Conservation (phyloP, 1,284 basidiomycete species). For the Pisolithus thermaeus region DNA sequence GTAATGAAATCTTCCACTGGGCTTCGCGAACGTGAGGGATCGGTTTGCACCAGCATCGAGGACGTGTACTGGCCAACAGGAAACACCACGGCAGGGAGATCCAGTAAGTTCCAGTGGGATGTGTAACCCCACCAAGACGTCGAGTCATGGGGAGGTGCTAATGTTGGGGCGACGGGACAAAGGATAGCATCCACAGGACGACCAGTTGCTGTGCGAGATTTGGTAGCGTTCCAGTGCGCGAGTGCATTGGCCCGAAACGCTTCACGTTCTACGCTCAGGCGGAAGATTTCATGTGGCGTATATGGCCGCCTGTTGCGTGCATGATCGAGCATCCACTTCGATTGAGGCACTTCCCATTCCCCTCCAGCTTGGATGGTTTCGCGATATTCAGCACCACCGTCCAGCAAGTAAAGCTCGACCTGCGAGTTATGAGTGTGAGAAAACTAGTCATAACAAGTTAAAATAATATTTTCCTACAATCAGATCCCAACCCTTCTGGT, state of each 20-base stretch:
- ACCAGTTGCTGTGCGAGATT: slow-evolving; percentile 38
- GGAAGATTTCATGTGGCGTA: slow-evolving; percentile 36
- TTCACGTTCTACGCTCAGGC: slow-evolving; percentile 41
- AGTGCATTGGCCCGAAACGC: slow-evolving; percentile 37
- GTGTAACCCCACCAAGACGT: slow-evolving; percentile 50
- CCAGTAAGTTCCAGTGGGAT: slow-evolving; percentile 52
- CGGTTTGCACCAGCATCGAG: slow-evolving; percentile 2
- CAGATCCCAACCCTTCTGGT: slow-evolving; percentile 43
- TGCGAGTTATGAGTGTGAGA: slow-evolving; percentile 17
- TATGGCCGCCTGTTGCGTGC: slow-evolving; percentile 32
- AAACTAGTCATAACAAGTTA: neutral
- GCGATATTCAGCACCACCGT: slow-evolving; percentile 44
- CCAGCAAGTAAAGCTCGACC: slow-evolving; percentile 45
- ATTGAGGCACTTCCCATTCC: slow-evolving; percentile 39
- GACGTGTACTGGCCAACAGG: slow-evolving; percentile 34
- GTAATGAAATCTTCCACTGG: slow-evolving; percentile 33
- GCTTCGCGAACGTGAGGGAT: slow-evolving; percentile 23
- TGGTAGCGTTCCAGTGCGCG: slow-evolving; percentile 49
- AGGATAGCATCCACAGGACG: slow-evolving; percentile 52
- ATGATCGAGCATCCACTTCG: slow-evolving; percentile 44
- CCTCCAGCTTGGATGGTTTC: slow-evolving; percentile 30
- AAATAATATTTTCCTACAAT: slow-evolving; percentile 34
- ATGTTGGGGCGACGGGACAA: slow-evolving; percentile 45
- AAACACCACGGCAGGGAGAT: slow-evolving; percentile 49
- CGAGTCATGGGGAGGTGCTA: slow-evolving; percentile 46